phyloP scores from a whole-genome alignment of 2,329 filamentous ascomycete genomes.

The Talaromyces sp. region DNA sequence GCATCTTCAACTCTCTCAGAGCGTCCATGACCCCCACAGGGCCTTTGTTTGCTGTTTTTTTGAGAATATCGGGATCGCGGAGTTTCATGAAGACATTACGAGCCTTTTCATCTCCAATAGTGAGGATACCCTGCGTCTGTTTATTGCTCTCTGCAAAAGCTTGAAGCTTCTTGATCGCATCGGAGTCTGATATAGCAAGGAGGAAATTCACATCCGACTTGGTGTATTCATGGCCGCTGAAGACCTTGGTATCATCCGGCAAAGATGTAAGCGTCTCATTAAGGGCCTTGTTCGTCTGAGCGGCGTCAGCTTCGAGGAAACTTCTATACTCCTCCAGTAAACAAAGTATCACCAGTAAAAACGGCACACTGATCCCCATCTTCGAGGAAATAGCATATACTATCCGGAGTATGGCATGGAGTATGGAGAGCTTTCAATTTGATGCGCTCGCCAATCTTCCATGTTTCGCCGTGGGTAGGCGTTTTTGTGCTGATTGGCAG shows the following conservation, averaged over 20 bases:
- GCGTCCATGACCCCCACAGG: conserved; percentile 80
- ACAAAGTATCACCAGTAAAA: conserved; percentile 94
- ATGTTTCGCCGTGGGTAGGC: conserved; percentile 69
- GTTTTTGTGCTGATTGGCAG: conserved; percentile 72
- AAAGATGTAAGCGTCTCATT: conserved; percentile 78
- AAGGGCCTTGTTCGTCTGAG: conserved; percentile 88
- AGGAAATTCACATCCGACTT: conserved; percentile 91
- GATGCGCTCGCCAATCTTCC: conserved; percentile 77
- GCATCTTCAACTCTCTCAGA: conserved; percentile 79
- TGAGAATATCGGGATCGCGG: conserved; percentile 76
- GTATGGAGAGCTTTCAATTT: conserved; percentile 82
- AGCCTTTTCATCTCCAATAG: conserved; percentile 93
- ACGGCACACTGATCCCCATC: conserved; percentile 71
- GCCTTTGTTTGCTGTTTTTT: conserved; percentile 74
- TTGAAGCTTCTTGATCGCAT: conserved; percentile 72
- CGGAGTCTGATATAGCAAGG: conserved; percentile 70
- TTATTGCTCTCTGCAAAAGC: conserved; percentile 73
- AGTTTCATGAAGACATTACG: conserved; percentile 97
- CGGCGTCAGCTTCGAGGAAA: conserved; percentile 89
- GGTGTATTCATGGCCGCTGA: conserved; percentile 97
- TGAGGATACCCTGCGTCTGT: conserved; percentile 93
- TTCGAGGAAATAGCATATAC: conserved; percentile 90
- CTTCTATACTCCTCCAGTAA: conserved; percentile 92
- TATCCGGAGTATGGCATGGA: conserved; percentile 96
- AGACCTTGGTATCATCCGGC: conserved; percentile 89